A percentile compares a stretch with the other conserved stretches of the same genome.
Conservation (phyloP, 805 yeast genomes). For the Metschnikowia arizonensis region DNA sequence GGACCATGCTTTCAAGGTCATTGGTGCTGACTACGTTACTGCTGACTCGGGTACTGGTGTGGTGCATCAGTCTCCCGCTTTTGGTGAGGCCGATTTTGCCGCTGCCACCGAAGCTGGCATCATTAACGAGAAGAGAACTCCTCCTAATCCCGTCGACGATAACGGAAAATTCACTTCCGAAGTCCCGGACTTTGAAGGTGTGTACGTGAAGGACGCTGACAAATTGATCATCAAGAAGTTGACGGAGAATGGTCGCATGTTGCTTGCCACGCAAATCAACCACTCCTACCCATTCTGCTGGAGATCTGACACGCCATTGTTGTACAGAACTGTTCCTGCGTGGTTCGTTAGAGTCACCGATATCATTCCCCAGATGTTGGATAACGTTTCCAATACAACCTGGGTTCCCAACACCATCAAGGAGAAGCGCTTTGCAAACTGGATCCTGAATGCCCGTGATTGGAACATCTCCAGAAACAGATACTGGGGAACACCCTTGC, state of each 20-base stretch:
- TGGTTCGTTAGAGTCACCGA: constrained; percentile 95
- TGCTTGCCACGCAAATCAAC: constrained; percentile 76
- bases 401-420: constrained; percentile 94
- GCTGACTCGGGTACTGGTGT: constrained; percentile 98
- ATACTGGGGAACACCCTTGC: constrained; percentile 99
- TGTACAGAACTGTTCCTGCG: constrained; percentile 95
- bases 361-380: constrained; percentile 83
- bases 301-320: constrained; percentile 98
- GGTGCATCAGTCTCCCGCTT: constrained; percentile 97
- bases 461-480: constrained; percentile 98
- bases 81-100: constrained; percentile 97
- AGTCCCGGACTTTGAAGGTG: constrained; percentile 72
- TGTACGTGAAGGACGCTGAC: constrained; percentile 95
- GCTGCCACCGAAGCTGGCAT: constrained; percentile 76
- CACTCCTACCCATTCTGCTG: constrained; percentile 99
- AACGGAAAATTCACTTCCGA: constrained; percentile 76
- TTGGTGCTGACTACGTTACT: constrained; percentile 79
- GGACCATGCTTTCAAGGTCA: constrained; percentile 78
- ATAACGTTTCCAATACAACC: constrained; percentile 76
- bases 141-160: constrained; percentile 96
- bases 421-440: constrained; percentile 93
- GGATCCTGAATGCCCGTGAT: constrained; percentile 98
- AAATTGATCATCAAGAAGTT: constrained; percentile 80
- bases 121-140: constrained; percentile 58
- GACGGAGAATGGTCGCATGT: constrained; percentile 69